These are phyloP conservation scores for Fusarium sacchari DNA, from an alignment of 2,329 filamentous ascomycete genomes.

Conservation along the genomic window DNA sequence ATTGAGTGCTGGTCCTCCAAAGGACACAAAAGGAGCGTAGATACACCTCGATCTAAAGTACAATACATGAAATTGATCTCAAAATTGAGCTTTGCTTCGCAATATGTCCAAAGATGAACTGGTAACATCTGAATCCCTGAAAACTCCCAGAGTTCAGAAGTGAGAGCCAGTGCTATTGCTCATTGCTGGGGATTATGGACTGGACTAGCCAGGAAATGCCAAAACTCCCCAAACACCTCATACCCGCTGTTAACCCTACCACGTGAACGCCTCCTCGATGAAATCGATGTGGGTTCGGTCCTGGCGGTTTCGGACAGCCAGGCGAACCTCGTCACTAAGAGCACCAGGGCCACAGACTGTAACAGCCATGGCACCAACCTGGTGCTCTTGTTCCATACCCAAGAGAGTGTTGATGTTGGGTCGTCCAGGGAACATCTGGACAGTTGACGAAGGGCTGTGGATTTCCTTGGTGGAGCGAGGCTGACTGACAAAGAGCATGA, in stretches of 20 bases:
- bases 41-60: conserved; percentile 38
- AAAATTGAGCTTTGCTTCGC: conserved; percentile 30
- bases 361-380: conserved; percentile 78
- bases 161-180: neutral
- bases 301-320: conserved; percentile 72
- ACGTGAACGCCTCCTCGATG: conserved; percentile 79
- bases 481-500: conserved; percentile 81
- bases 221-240: conserved; percentile 2
- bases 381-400: conserved; percentile 77
- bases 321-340: conserved; percentile 78
- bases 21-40: conserved; percentile 26
- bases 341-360: conserved; percentile 79
- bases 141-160: conserved; percentile 1
- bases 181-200: neutral
- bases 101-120: conserved; percentile 30
- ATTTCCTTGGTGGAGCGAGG: conserved; percentile 83
- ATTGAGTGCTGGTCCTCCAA: conserved; percentile 2
- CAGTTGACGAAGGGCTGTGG: conserved; percentile 78
- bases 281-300: conserved; percentile 77
- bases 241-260: conserved; percentile 50
- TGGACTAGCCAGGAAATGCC: conserved; percentile 14
- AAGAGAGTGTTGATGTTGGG: conserved; percentile 79
- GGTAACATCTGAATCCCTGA: conserved; percentile 8
- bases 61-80: conserved; percentile 38
- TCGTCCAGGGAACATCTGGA: conserved; percentile 86